A percentile compares a stretch with the other conserved stretches of the same genome.
phyloP scores from a whole-genome alignment of 257 asterid species.

The Solanum virginianum region DNA sequence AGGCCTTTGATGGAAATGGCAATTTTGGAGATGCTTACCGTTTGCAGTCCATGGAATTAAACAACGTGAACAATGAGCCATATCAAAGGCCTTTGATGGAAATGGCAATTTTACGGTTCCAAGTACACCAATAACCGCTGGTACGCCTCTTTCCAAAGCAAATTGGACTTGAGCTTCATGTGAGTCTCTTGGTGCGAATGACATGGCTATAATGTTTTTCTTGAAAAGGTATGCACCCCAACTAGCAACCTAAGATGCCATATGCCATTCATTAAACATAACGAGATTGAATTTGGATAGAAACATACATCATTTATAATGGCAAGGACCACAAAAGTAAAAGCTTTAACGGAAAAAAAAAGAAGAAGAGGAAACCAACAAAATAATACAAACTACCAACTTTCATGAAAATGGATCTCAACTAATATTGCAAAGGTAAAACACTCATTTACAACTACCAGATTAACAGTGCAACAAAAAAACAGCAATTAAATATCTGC shows the following conservation, averaged over 20 bases:
- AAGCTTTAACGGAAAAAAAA: not conserved
- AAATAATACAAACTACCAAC: not conserved
- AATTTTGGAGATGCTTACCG: slow-evolving; percentile 16
- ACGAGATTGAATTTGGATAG: not conserved
- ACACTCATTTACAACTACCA: not conserved
- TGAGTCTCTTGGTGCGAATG: slow-evolving; percentile 11
- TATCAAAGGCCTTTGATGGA: slow-evolving; percentile 16
- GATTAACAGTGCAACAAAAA: not conserved
- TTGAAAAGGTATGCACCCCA: slow-evolving; percentile 18
- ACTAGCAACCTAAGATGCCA: slow-evolving; percentile 12
- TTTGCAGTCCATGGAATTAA: slow-evolving; percentile 29
- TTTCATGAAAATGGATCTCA: not conserved
- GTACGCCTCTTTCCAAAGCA: slow-evolving; percentile 11
- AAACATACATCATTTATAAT: not conserved
- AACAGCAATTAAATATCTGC: not conserved
- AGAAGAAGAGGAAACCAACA: not conserved
- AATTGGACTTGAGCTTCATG: slow-evolving; percentile 16
- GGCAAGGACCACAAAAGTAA: not conserved
- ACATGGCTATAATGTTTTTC: slow-evolving; percentile 11
- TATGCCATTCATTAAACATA: not conserved
- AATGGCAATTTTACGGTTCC: slow-evolving; percentile 11
- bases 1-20: slow-evolving; percentile 9
- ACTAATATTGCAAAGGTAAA: not conserved
- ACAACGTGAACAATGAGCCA: slow-evolving; percentile 39
- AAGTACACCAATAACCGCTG: slow-evolving; percentile 12